Evolutionary conservation across 495 filamentous ascomycete species (phyloP).

Genomic region (Podospora pseudopauciseta): DNA sequence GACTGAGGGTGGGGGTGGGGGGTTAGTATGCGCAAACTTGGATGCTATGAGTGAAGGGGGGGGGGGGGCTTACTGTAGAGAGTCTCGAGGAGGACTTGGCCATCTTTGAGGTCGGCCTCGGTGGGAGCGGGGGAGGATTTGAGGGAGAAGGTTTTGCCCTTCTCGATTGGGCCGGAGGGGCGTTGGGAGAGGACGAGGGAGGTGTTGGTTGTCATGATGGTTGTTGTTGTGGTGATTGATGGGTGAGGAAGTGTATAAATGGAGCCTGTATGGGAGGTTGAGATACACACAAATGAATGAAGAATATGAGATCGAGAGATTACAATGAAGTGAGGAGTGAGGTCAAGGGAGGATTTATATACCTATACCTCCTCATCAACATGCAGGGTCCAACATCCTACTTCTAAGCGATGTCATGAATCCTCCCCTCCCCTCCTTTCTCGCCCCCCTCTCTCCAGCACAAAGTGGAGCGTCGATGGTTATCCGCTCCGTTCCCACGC

Average conservation of each 20-base stretch:
- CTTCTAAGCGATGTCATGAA: background rate
- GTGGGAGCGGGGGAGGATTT: slow-evolving; percentile 44
- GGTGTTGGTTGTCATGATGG: slow-evolving; percentile 10
- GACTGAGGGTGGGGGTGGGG: background rate
- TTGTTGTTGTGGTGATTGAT: background rate
- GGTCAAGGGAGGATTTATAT: background rate
- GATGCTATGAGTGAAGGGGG: too few relatives aligned
- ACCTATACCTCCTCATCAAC: background rate
- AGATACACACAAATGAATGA: background rate
- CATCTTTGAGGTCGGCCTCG: slow-evolving; percentile 47
- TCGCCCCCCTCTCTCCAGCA: background rate
- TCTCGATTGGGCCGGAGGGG: slow-evolving; percentile 43
- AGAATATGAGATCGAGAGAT: background rate
- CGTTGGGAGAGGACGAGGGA: slow-evolving; percentile 44
- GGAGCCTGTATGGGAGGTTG: background rate
- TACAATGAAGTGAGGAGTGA: background rate
- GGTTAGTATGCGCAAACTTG: too few relatives aligned
- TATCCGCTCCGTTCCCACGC: background rate
- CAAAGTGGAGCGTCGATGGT: background rate
- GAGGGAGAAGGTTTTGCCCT: slow-evolving; percentile 53
- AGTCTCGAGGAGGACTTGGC: slow-evolving; percentile 43
- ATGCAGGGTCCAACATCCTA: background rate
- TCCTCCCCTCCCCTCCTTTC: background rate
- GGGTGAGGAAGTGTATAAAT: background rate
- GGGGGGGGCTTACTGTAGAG: background rate